phyloP scores from a whole-genome alignment of 2,329 filamentous ascomycete genomes.

The Rhytidhysteron rufulum region DNA sequence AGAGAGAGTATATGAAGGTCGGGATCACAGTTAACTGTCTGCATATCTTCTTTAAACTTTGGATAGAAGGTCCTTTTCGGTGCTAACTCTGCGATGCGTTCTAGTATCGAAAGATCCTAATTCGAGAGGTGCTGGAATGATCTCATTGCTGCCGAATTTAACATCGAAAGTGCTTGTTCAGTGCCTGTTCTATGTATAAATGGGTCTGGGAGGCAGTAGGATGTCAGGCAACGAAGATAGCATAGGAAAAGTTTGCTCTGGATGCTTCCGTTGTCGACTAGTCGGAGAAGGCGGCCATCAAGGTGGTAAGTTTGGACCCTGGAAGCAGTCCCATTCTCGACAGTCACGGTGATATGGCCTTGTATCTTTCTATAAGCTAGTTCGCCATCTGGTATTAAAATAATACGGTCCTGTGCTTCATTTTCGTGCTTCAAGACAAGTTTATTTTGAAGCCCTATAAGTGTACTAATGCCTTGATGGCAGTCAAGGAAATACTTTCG shows the following conservation, averaged over 20 bases:
- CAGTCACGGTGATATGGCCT: too few species aligned
- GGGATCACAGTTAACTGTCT: conserved; percentile 41
- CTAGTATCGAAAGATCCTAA: conserved; percentile 16
- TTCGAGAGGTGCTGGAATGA: conserved; percentile 43
- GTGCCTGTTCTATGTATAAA: conserved; percentile 52
- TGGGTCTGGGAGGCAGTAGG: conserved; percentile 48
- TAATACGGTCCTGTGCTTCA: conserved; percentile 17
- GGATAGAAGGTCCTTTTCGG: conserved; percentile 45
- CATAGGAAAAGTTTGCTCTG: conserved; percentile 50
- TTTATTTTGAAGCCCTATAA: conserved; percentile 22
- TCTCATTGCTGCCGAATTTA: conserved; percentile 46
- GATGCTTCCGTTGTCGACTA: conserved; percentile 50
- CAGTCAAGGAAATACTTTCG: conserved; percentile 22
- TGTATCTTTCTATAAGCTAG: too few species aligned
- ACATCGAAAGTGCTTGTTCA: conserved; percentile 49
- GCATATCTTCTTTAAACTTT: conserved; percentile 36
- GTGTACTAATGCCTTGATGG: conserved; percentile 18
- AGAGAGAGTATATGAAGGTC: conserved; percentile 33
- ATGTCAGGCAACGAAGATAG: conserved; percentile 55
- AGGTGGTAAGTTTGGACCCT: too few species aligned
- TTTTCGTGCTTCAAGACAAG: conserved; percentile 14
- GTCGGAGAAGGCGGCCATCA: too few species aligned
- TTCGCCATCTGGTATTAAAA: too few species aligned
- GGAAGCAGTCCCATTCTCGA: too few species aligned
- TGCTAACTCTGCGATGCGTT: conserved; percentile 26